These are phyloP conservation scores for Leucocoprinus birnbaumii DNA, from an alignment of 768 basidiomycete genomes.

Conservation along the genomic window DNA sequence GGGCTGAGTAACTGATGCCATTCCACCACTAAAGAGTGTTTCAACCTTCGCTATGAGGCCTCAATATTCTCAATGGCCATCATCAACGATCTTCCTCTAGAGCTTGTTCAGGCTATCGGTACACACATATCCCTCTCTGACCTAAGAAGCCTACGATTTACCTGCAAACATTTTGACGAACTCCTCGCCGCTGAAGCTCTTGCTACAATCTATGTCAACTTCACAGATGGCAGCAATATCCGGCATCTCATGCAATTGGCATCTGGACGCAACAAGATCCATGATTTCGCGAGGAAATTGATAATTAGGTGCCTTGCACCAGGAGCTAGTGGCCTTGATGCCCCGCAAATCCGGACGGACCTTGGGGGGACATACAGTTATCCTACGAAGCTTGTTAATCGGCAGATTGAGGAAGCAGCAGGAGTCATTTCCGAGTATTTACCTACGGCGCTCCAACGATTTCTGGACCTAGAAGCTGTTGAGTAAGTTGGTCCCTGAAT, in stretches of 20 bases:
- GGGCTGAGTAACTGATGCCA: not conserved
- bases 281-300: not conserved
- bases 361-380: not conserved
- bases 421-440: not conserved
- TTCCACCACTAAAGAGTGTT: too few species aligned
- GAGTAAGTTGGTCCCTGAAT: not conserved
- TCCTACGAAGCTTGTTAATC: not conserved
- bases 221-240: not conserved
- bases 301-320: slow-evolving; percentile 3
- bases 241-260: not conserved
- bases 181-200: not conserved
- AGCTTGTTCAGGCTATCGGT: not conserved
- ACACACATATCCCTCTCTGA: not conserved
- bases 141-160: not conserved
- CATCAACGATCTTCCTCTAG: not conserved
- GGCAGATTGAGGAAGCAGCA: not conserved
- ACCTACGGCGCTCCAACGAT: not conserved
- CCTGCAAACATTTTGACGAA: not conserved
- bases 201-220: not conserved
- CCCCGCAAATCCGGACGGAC: not conserved
- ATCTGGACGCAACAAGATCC: not conserved
- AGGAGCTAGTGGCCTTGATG: not conserved
- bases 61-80: not conserved
- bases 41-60: too few species aligned
- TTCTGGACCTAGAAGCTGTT: not conserved